Conservation (phyloP, 768 basidiomycete genomes). For the Strobilomyces echinocephalus region DNA sequence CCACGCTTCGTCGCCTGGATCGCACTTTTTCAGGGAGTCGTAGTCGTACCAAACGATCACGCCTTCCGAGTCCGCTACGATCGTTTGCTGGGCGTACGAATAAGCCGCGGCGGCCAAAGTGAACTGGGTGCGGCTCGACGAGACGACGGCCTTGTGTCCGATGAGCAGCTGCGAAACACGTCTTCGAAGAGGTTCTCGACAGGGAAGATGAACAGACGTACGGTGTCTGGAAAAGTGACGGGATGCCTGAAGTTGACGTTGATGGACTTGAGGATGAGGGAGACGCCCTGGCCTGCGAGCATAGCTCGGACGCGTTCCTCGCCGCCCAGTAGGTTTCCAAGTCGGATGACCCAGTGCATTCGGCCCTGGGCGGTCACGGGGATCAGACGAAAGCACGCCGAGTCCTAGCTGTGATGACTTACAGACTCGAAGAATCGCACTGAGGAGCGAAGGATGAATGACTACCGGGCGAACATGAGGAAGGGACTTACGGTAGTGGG, state of each 20-base stretch:
- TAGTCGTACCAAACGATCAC: slow-evolving; percentile 78
- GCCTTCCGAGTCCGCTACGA: slow-evolving; percentile 64
- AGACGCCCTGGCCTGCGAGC: slow-evolving; percentile 46
- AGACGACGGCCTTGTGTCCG: slow-evolving; percentile 50
- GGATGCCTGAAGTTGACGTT: slow-evolving; percentile 55
- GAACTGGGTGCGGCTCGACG: slow-evolving; percentile 41
- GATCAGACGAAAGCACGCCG: neutral
- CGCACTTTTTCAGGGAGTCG: slow-evolving; percentile 56
- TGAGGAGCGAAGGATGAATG: slow-evolving; percentile 22
- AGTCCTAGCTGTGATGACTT: slow-evolving; percentile 14
- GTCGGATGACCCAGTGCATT: slow-evolving; percentile 58
- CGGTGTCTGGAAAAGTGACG: slow-evolving; percentile 73
- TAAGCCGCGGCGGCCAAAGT: slow-evolving; percentile 52
- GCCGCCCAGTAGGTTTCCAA: slow-evolving; percentile 60
- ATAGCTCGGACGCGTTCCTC: slow-evolving; percentile 49
- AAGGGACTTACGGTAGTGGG: slow-evolving; percentile 52
- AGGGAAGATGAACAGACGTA: slow-evolving; percentile 28
- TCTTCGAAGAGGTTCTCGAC: too few species aligned
- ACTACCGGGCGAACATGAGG: neutral
- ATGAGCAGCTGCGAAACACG: slow-evolving; percentile 48
- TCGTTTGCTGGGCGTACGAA: slow-evolving; percentile 55
- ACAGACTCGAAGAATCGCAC: slow-evolving; percentile 72
- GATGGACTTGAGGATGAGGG: slow-evolving; percentile 70
- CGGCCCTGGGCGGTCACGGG: slow-evolving; percentile 44
- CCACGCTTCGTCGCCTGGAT: slow-evolving; percentile 49